phyloP scores from a whole-genome alignment of 257 asterid genomes.

The Solanum bukasovii region DNA sequence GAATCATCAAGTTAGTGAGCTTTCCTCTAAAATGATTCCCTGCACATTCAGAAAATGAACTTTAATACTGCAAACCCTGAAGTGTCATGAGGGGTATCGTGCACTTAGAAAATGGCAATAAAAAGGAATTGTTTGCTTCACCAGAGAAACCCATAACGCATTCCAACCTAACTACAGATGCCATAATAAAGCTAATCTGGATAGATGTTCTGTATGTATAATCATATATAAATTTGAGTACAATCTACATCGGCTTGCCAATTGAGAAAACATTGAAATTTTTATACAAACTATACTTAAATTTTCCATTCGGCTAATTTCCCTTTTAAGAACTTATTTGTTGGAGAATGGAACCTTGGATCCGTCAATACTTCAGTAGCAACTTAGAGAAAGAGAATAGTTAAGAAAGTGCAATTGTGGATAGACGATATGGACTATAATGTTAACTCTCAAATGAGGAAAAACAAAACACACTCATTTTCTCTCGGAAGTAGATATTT shows the following conservation, averaged over 20 bases:
- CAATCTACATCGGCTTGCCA: background rate
- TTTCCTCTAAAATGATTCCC: constrained; percentile 55
- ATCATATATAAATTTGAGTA: background rate
- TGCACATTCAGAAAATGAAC: constrained; percentile 23
- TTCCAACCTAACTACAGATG: background rate
- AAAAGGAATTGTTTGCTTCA: background rate
- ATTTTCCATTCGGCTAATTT: background rate
- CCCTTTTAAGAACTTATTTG: background rate
- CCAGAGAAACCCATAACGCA: background rate
- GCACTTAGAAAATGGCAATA: background rate
- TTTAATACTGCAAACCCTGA: background rate
- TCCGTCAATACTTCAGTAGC: background rate
- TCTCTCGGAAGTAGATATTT: background rate
- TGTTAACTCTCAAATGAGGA: background rate
- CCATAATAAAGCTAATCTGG: background rate
- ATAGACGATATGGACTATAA: background rate
- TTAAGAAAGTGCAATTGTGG: background rate
- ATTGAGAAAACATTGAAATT: background rate
- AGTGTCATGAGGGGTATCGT: background rate
- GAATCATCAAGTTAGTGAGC: constrained; percentile 77
- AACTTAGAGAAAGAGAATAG: background rate
- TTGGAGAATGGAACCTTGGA: background rate
- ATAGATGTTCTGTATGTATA: background rate
- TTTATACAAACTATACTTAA: background rate
- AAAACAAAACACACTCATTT: background rate